phyloP scores from a whole-genome alignment of 768 basidiomycete genomes.

The Hygrophorus pudorinus region DNA sequence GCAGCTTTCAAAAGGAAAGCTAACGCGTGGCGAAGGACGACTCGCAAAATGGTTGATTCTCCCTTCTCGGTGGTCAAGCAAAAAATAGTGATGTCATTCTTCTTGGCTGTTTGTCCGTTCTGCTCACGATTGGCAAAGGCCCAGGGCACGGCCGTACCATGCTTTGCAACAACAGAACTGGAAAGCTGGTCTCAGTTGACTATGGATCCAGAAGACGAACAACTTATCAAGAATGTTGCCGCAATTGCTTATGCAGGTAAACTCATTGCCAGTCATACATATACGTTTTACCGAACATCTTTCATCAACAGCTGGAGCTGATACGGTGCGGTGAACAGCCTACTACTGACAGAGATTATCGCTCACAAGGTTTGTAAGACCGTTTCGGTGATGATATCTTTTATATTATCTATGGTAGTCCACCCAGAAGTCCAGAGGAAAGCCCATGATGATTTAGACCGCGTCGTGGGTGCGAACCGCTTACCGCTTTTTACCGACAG shows the following conservation, averaged over 20 bases:
- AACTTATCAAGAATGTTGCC: neutral
- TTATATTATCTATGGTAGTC: conserved; percentile 21
- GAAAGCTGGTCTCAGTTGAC: too few species aligned
- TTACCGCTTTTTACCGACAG: conserved; percentile 20
- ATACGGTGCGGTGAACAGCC: neutral
- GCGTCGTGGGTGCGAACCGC: conserved; percentile 12
- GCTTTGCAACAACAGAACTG: too few species aligned
- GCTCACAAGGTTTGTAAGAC: conserved; percentile 14
- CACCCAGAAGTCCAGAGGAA: conserved; percentile 21
- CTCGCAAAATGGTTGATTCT: conserved; percentile 5
- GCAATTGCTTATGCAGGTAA: neutral
- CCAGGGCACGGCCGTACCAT: too few species aligned
- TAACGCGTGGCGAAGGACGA: neutral
- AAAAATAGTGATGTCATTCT: conserved; percentile 1
- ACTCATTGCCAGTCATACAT: neutral
- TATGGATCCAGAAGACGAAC: neutral
- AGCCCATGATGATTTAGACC: conserved; percentile 21
- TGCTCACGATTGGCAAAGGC: too few species aligned
- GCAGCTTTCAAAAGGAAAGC: conserved; percentile 18
- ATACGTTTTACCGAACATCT: neutral
- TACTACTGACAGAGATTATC: neutral
- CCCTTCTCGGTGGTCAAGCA: conserved; percentile 3
- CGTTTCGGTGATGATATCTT: conserved; percentile 18
- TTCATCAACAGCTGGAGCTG: neutral
- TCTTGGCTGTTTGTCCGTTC: too few species aligned